Evolutionary conservation across 345 rosid species (phyloP), one percentile per base, ranked within the genome.

Genomic region (Bruguiera sexangula): DNA sequence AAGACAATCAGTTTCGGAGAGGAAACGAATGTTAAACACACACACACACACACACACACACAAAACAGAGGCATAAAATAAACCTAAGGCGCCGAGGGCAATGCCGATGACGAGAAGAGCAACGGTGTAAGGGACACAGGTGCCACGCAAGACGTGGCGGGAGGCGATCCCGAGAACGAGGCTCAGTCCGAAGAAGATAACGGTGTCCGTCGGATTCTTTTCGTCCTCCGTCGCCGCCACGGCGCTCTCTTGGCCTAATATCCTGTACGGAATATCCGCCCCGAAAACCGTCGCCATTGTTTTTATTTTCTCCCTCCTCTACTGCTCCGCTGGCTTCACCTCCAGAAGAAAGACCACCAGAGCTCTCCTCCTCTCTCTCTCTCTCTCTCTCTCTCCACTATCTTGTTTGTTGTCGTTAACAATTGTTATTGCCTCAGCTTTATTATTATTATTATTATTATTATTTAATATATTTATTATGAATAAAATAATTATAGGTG

Each of bases 101-200:
- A 95, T 83, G 75, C 99, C 99, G 65, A 90, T 82, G 39, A 90
- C 68, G 71, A 95, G 97, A n/a, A 95, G 82, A 69, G 96, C 96
- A 69, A 92, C 92, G 29, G 98, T 95, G 79, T 92, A 95, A 8
- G 98, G 99, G 43, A 95, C 96, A 58, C 97, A 78, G 60, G 97
- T 95, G 2, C 99, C 98, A 0, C 98, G 89, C 53, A 95, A 75
- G 65, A 86, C 46, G 55, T 92, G 98, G 68, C 98, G 74, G 18
- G 73, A 84, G 13, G 92, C 98, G 48, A 90, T 88, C 61, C 98
- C 99, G 46, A 92, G 86, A 43, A 85, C 84, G 79, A 95, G 76
- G 78, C 84, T 84, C 52, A 92, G 51, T 16, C 91, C 97, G 51
- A 90, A 85, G 75, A 95, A 95, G 64, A 87, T n/a, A 72, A 95